These are phyloP conservation scores for Urochloa ruziziensis DNA, from an alignment of 176 grass and related monocot genomes.

Conservation along the genomic window DNA sequence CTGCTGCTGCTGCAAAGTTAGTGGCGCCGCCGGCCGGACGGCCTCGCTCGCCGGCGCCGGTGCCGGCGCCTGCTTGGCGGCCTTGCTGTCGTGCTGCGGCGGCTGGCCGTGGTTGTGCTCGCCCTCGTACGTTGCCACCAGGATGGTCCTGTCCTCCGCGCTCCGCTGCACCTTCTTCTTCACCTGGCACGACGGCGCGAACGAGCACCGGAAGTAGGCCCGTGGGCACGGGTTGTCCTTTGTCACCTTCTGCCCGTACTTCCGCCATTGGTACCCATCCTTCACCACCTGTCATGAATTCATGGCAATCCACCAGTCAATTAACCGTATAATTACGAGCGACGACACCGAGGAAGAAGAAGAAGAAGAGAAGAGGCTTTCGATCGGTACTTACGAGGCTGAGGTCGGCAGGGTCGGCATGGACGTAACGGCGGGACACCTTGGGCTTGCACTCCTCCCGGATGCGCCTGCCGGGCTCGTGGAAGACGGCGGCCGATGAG, in stretches of 20 bases:
- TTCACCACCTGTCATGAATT: constrained; percentile 67
- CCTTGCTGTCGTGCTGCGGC: constrained; percentile 30
- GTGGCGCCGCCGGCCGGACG: background rate
- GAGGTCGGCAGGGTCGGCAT: constrained; percentile 58
- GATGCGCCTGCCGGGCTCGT: constrained; percentile 35
- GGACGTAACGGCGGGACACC: constrained; percentile 46
- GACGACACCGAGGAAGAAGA: background rate
- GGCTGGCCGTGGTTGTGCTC: constrained; percentile 77
- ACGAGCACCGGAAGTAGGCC: constrained; percentile 87
- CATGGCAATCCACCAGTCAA: too few relatives aligned
- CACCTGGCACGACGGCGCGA: constrained; percentile 70
- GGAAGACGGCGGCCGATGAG: constrained; percentile 34
- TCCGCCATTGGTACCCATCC: constrained; percentile 92
- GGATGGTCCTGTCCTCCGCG: constrained; percentile 53
- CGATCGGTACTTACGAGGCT: constrained; percentile 65
- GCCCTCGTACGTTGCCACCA: constrained; percentile 88
- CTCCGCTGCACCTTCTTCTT: constrained; percentile 99
- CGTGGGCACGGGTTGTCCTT: constrained; percentile 89
- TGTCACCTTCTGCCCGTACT: constrained; percentile 95
- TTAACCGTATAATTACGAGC: background rate
- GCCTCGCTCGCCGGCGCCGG: background rate
- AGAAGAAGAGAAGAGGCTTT: background rate
- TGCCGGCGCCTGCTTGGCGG: background rate
- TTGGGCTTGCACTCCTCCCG: constrained; percentile 44
- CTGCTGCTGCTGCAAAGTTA: background rate